Conservation (phyloP, 495 filamentous ascomycete species). For the Mycothermus thermophilus region DNA sequence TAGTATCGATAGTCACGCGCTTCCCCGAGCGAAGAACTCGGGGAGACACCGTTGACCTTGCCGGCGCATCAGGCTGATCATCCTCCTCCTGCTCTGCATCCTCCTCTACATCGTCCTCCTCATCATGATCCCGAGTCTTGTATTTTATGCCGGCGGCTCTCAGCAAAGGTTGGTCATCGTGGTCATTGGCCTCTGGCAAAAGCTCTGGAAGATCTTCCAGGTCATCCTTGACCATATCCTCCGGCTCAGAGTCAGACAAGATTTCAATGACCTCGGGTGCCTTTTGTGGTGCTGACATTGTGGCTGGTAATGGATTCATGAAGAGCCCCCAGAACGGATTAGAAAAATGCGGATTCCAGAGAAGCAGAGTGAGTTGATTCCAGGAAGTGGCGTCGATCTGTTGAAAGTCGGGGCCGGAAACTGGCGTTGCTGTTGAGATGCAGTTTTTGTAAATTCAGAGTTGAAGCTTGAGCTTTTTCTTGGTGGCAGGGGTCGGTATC, state of each 20-base stretch:
- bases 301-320: background rate
- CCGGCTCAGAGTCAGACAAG: slow-evolving; percentile 12
- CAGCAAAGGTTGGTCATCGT: slow-evolving; percentile 8
- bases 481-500: background rate
- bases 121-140: no score
- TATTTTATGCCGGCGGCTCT: slow-evolving; percentile 8
- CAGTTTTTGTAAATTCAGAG: no score
- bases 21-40: slow-evolving; percentile 12
- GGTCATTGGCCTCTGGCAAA: background rate
- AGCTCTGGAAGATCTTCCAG: slow-evolving; percentile 1
- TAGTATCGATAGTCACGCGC: slow-evolving; percentile 21
- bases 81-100: slow-evolving; percentile 3
- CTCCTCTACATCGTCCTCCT: no score
- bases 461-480: slow-evolving; percentile 9
- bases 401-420: no score
- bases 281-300: slow-evolving; percentile 6
- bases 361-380: no score
- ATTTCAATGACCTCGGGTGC: slow-evolving; percentile 11
- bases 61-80: background rate
- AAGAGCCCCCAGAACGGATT: no score
- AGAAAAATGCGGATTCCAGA: no score
- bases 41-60: slow-evolving; percentile 11
- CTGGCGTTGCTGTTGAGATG: no score
- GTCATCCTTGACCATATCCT: slow-evolving; percentile 1
- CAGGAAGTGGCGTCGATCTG: no score